Base-by-base conservation (phyloP, 768 basidiomycete species). In the Phlegmacium glaucopus region DNA sequence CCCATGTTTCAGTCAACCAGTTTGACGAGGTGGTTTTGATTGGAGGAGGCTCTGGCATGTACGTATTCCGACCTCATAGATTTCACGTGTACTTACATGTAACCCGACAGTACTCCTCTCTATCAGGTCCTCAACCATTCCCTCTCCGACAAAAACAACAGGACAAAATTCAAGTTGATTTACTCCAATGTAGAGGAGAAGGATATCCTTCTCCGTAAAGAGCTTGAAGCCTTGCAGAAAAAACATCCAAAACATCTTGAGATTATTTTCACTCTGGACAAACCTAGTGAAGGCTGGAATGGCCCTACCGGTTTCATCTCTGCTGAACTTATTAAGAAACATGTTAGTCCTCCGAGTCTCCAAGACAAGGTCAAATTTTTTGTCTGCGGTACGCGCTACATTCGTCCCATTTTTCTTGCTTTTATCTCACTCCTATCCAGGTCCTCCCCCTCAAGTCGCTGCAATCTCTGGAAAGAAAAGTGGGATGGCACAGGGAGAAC, bases 1-100 rank as follows among this genome's bases (percentile, higher is more conserved):
- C 40, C 26, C 9, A 30, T 51, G 22, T 42, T n/a, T 39, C 53
- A 91, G 89, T 75, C 54, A 90, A 91, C 64, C 80, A 92, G 64
- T 85, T 87, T 44, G 89, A 94, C 16, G 74, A 93, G 55, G 84
- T 96, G 45, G 88, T 85, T 10, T 75, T 94, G 57, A 90, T 98
- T 57, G 91, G 90, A 28, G 96, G 96, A 44, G 96, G 96, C 45
- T 87, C 83, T 54, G 96, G 96, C 63, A 92, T 98, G 85, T 87
- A 58, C 57, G 83, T 43, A 44, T 42, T 40, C 26, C 22, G 22
- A 22, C 22, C 22, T 22, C 22, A 5, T 22, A 5, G 3, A 22
- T 22, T 5, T 22, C 22, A 22, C 22, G 5, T 22, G 22, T 22
- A 22, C 22, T 22, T 22, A 22, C 22, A 22, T 22, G 45, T 39